These are phyloP conservation scores for Suhomyces maxii DNA, from an alignment of 1,139 yeast species.

Conservation along the genomic window DNA sequence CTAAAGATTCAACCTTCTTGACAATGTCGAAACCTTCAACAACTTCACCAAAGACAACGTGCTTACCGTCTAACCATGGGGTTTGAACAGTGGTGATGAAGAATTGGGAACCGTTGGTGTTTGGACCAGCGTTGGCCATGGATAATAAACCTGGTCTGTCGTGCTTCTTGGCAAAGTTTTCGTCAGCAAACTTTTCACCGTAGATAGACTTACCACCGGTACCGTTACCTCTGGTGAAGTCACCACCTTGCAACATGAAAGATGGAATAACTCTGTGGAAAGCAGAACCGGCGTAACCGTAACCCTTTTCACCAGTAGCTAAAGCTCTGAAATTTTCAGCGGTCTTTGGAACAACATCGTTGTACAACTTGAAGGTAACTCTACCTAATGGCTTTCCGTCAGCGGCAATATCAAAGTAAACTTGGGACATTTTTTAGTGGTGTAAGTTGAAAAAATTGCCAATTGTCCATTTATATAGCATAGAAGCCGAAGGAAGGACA, in stretches of 20 bases:
- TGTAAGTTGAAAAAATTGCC: constrained; percentile 2
- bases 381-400: constrained; percentile 69
- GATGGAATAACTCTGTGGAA: constrained; percentile 99
- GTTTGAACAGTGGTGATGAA: constrained; percentile 95
- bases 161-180: constrained; percentile 87
- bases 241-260: constrained; percentile 99
- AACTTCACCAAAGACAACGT: constrained; percentile 98
- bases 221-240: constrained; percentile 91
- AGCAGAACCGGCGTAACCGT: constrained; percentile 84
- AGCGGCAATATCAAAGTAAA: constrained; percentile 76
- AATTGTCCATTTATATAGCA: constrained; percentile 4
- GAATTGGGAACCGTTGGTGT: constrained; percentile 99
- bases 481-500: constrained; percentile 1
- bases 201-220: constrained; percentile 99
- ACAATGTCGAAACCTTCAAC: constrained; percentile 86
- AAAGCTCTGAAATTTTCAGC: constrained; percentile 98
- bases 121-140: constrained; percentile 99
- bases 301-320: constrained; percentile 96
- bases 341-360: constrained; percentile 96
- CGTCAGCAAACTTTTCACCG: constrained; percentile 94
- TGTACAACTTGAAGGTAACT: constrained; percentile 80
- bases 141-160: constrained; percentile 92
- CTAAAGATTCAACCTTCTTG: constrained; percentile 84
- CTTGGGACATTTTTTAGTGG: constrained; percentile 48
- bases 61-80: constrained; percentile 98